Evolutionary conservation across 2,329 filamentous ascomycete genomes (phyloP).

Genomic region (Cladosporium colombiae): DNA sequence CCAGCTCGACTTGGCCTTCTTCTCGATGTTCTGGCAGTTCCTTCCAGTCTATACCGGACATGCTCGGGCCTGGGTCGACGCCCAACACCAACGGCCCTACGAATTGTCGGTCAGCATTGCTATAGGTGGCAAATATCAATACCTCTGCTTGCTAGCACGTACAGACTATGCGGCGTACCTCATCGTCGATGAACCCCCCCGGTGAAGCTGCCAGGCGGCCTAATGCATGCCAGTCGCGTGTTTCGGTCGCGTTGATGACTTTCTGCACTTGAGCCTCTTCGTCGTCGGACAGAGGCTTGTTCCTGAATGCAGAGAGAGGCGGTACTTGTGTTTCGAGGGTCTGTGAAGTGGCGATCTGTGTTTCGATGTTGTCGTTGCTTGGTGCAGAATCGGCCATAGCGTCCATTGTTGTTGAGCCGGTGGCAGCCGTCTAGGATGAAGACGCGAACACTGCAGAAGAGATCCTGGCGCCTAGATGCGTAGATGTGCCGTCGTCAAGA

Average conservation of each 20-base stretch:
- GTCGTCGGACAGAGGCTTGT: constrained; percentile 25
- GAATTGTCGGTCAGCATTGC: constrained; percentile 7
- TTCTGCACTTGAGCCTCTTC: constrained; percentile 33
- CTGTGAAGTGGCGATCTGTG: neutral
- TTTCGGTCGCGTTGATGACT: constrained; percentile 46
- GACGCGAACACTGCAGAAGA: neutral
- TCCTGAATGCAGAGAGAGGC: constrained; percentile 27
- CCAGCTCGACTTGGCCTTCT: constrained; percentile 86
- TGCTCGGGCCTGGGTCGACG: constrained; percentile 30
- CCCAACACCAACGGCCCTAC: constrained; percentile 64
- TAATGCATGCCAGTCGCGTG: constrained; percentile 43
- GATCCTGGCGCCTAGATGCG: neutral
- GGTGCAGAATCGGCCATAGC: neutral
- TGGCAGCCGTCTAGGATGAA: neutral
- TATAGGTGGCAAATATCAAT: constrained; percentile 12
- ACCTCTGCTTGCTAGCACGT: constrained; percentile 41
- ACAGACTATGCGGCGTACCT: constrained; percentile 75
- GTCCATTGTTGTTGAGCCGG: neutral
- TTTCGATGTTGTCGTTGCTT: neutral
- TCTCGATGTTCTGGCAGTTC: constrained; percentile 75
- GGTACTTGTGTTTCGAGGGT: constrained; percentile 3
- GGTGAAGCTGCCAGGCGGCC: constrained; percentile 45
- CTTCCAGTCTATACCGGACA: constrained; percentile 50
- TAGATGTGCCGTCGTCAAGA: neutral
- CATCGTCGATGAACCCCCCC: constrained; percentile 50